These are phyloP conservation scores for Alternaria ethzedia DNA, from an alignment of 2,329 filamentous ascomycete species.

Conservation along the genomic window DNA sequence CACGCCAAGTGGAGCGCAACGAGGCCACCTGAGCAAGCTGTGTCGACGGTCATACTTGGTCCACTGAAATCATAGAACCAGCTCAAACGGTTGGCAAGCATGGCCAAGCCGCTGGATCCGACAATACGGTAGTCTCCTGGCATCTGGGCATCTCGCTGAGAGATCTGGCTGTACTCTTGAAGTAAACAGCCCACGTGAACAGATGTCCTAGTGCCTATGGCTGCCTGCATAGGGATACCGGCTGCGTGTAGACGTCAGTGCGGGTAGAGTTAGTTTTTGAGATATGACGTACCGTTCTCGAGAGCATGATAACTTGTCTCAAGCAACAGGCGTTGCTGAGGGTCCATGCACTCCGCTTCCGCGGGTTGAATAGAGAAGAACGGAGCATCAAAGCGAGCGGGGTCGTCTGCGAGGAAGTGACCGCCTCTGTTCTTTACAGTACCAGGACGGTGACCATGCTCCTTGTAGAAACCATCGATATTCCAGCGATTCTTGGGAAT, in stretches of 20 bases:
- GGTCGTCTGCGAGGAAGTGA: conserved; percentile 29
- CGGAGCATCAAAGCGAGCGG: conserved; percentile 27
- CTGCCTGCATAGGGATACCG: conserved; percentile 19
- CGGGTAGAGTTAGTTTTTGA: neutral
- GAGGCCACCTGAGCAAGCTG: conserved; percentile 35
- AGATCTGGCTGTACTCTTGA: conserved; percentile 19
- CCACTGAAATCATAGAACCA: conserved; percentile 37
- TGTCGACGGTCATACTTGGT: conserved; percentile 33
- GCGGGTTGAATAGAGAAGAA: conserved; percentile 28
- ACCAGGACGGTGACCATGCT: conserved; percentile 10
- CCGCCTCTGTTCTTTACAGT: conserved; percentile 18
- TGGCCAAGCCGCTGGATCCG: conserved; percentile 13
- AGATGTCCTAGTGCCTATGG: conserved; percentile 23
- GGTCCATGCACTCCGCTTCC: conserved; percentile 34
- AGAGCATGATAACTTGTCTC: conserved; percentile 38
- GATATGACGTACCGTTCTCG: conserved; percentile 25
- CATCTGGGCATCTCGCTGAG: conserved; percentile 14
- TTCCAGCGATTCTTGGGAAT: conserved; percentile 26
- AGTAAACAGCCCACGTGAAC: conserved; percentile 24
- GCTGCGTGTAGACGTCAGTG: conserved; percentile 3
- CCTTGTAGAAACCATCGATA: conserved; percentile 23
- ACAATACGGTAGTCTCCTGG: conserved; percentile 14
- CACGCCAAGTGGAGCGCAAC: conserved; percentile 32
- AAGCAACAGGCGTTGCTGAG: conserved; percentile 31
- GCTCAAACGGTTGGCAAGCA: conserved; percentile 27